A percentile compares a stretch with the other conserved stretches of the same genome.
Evolutionary conservation across 169 alveolate species (phyloP).

Genomic region (Plasmodium knowlesi): DNA sequence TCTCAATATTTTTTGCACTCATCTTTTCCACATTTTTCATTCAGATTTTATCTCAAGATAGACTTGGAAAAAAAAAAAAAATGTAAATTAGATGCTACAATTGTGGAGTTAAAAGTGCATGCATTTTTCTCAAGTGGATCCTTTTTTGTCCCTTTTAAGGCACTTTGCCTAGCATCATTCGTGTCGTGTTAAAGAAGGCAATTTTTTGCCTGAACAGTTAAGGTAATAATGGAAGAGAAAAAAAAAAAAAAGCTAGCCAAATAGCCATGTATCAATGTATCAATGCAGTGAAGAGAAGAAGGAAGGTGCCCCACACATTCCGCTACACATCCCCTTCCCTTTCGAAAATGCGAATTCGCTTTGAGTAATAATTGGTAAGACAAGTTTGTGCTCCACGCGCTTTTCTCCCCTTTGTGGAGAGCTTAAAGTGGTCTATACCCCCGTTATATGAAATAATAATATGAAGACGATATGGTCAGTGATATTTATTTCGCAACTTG

Average conservation of each 20-base stretch:
- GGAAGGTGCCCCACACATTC: background rate
- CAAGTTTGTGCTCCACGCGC: background rate
- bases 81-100: background rate
- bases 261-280: background rate
- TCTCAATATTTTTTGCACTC: conserved; percentile 53
- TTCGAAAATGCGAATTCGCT: conserved; percentile 8
- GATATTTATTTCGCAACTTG: conserved; percentile 3
- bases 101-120: background rate
- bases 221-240: background rate
- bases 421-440: background rate
- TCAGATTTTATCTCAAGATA: conserved; percentile 6
- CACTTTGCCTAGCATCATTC: background rate
- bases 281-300: background rate
- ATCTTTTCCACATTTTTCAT: conserved; percentile 35
- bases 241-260: background rate
- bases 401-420: background rate
- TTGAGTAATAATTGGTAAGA: background rate
- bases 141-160: conserved; percentile 7
- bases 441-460: background rate
- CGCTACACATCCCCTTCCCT: background rate
- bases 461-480: background rate
- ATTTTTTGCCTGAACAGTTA: conserved; percentile 16
- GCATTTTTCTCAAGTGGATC: background rate
- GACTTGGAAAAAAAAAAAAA: background rate
- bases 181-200: background rate